These are phyloP conservation scores for Mycena albidolilacea DNA, from an alignment of 768 basidiomycete species.

Conservation along the genomic window DNA sequence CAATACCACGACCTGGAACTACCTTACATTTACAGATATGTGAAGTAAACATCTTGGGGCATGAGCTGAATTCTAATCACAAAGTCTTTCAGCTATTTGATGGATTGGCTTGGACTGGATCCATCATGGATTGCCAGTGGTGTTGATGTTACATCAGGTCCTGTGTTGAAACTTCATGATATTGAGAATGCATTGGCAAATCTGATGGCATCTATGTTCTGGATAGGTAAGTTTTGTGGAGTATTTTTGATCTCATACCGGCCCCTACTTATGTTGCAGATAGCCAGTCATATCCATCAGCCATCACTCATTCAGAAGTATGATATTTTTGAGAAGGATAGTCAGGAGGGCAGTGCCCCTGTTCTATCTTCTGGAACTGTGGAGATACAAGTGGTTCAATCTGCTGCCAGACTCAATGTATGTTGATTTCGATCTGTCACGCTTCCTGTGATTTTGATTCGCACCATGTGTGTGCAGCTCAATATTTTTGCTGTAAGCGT, in stretches of 20 bases:
- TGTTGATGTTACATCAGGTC: background rate
- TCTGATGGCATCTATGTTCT: slow-evolving; percentile 6
- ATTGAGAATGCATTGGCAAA: slow-evolving; percentile 11
- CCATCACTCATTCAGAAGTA: slow-evolving; percentile 12
- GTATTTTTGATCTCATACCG: background rate
- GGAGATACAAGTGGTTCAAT: background rate
- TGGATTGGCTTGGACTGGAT: slow-evolving; percentile 4
- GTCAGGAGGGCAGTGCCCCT: background rate
- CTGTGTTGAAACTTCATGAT: slow-evolving; percentile 6
- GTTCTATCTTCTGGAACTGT: slow-evolving; percentile 1
- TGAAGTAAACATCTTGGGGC: background rate
- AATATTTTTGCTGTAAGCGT: slow-evolving; percentile 1
- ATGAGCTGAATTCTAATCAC: background rate
- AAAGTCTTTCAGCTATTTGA: background rate
- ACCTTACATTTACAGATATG: background rate
- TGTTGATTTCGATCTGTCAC: background rate
- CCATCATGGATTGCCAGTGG: slow-evolving; percentile 3
- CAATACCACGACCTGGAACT: slow-evolving; percentile 1
- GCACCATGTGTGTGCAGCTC: background rate
- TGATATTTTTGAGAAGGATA: background rate
- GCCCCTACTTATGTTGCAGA: background rate
- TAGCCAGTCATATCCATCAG: background rate
- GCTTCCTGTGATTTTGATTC: background rate
- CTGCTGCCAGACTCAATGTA: slow-evolving; percentile 2
- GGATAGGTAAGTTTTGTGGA: slow-evolving; percentile 1